Percentiles rank a stretch among this genome's conserved stretches.
phyloP scores from a whole-genome alignment of 495 filamentous ascomycete genomes.

The Cercophora scortea region DNA sequence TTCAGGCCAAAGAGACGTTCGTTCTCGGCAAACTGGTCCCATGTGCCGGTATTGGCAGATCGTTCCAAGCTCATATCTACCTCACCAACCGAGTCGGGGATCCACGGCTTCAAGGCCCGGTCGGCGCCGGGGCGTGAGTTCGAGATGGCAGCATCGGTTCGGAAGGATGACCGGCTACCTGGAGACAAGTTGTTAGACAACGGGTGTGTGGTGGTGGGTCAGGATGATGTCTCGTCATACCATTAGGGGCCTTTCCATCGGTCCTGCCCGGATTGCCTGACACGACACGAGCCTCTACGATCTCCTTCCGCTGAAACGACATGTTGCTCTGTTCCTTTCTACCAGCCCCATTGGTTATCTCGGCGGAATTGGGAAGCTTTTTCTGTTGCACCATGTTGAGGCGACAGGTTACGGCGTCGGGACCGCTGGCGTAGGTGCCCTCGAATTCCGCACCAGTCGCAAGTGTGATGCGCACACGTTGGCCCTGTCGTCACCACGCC shows the following conservation, averaged over 20 bases:
- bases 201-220: background rate
- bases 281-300: conserved; percentile 56
- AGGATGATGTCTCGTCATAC: conserved; percentile 38
- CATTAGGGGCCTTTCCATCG: conserved; percentile 56
- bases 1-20: conserved; percentile 78
- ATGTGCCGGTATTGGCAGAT: conserved; percentile 39
- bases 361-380: conserved; percentile 31
- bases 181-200: background rate
- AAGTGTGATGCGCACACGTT: conserved; percentile 57
- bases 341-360: conserved; percentile 33
- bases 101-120: conserved; percentile 78
- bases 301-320: conserved; percentile 73
- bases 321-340: conserved; percentile 50
- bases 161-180: conserved; percentile 53
- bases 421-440: conserved; percentile 54
- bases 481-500: conserved; percentile 46
- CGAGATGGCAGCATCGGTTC: conserved; percentile 85
- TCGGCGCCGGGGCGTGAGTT: conserved; percentile 60
- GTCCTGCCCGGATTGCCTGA: conserved; percentile 35
- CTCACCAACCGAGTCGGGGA: conserved; percentile 55
- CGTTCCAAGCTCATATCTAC: conserved; percentile 64
- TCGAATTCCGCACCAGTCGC: conserved; percentile 66
- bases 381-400: conserved; percentile 79
- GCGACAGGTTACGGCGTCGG: conserved; percentile 53
- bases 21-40: conserved; percentile 95